These are phyloP conservation scores for Apostasia shenzhenica DNA, from an alignment of 106 monocot species.

Conservation along the genomic window DNA sequence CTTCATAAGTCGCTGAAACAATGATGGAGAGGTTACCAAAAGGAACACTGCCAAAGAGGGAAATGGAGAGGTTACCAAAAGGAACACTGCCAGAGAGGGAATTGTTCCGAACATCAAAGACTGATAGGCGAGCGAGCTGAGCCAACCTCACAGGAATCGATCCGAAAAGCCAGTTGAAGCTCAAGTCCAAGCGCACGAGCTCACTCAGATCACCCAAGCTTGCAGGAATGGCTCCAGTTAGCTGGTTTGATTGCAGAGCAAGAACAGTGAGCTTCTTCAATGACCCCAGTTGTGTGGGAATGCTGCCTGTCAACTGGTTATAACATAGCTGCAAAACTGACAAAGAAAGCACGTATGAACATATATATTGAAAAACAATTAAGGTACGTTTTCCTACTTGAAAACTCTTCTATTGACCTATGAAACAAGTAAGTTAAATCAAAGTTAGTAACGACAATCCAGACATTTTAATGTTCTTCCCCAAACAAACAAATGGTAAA, in stretches of 20 bases:
- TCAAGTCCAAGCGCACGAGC: slow-evolving; percentile 59
- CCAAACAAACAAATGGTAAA: too few species aligned
- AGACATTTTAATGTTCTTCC: too few species aligned
- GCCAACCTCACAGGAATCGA: slow-evolving; percentile 67
- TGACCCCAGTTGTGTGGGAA: slow-evolving; percentile 61
- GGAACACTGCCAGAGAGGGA: slow-evolving; percentile 77
- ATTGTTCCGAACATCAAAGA: slow-evolving; percentile 75
- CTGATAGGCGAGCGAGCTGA: slow-evolving; percentile 27
- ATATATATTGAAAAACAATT: not conserved
- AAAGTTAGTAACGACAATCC: too few species aligned
- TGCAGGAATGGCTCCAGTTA: slow-evolving; percentile 78
- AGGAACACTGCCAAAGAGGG: too few species aligned
- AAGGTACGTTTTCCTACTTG: too few species aligned
- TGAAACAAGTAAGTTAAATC: too few species aligned
- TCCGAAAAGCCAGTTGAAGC: slow-evolving; percentile 71
- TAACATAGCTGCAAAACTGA: slow-evolving; percentile 83
- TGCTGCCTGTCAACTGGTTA: slow-evolving; percentile 72
- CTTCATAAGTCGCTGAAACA: too few species aligned
- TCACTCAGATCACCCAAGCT: slow-evolving; percentile 56
- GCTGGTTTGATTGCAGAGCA: slow-evolving; percentile 57
- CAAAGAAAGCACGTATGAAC: not conserved
- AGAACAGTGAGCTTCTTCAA: slow-evolving; percentile 67
- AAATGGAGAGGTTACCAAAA: slow-evolving; percentile 32
- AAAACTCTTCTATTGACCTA: too few species aligned
- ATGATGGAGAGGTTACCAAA: not conserved